phyloP scores from a whole-genome alignment of 2,329 filamentous ascomycete species.

The Onygena corvina region DNA sequence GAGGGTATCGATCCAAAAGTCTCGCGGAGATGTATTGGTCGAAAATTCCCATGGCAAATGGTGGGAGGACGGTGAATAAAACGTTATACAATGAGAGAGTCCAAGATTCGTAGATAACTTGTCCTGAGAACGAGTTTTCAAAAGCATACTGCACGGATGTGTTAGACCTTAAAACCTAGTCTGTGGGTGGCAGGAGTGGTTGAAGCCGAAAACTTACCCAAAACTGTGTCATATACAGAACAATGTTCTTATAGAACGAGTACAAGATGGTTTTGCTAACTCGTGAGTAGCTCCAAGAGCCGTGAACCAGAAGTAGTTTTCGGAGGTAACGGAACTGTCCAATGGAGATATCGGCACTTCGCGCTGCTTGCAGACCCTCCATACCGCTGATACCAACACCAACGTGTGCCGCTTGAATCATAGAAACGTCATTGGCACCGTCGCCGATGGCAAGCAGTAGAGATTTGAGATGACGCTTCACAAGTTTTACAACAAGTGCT shows the following conservation, averaged over 20 bases:
- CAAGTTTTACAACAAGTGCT: slow-evolving; percentile 91
- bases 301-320: slow-evolving; percentile 88
- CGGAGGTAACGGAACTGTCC: slow-evolving; percentile 90
- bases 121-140: slow-evolving; percentile 93
- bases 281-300: slow-evolving; percentile 93
- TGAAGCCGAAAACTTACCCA: slow-evolving; percentile 57
- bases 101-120: slow-evolving; percentile 99
- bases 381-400: slow-evolving; percentile 94
- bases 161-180: slow-evolving; percentile 17
- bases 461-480: slow-evolving; percentile 85
- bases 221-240: slow-evolving; percentile 97
- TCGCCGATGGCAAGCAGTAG: slow-evolving; percentile 94
- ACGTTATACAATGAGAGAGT: slow-evolving; percentile 99
- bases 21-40: slow-evolving; percentile 96
- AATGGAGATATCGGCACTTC: slow-evolving; percentile 90
- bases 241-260: slow-evolving; percentile 99
- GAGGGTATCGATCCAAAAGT: slow-evolving; percentile 85
- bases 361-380: slow-evolving; percentile 90
- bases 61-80: slow-evolving; percentile 88
- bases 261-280: slow-evolving; percentile 95
- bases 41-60: slow-evolving; percentile 87
- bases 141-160: slow-evolving; percentile 61
- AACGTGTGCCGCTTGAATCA: slow-evolving; percentile 98
- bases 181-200: background rate
- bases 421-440: slow-evolving; percentile 97